phyloP scores from a whole-genome alignment of 140 eudicot genomes.

The Oenanthe javanica region DNA sequence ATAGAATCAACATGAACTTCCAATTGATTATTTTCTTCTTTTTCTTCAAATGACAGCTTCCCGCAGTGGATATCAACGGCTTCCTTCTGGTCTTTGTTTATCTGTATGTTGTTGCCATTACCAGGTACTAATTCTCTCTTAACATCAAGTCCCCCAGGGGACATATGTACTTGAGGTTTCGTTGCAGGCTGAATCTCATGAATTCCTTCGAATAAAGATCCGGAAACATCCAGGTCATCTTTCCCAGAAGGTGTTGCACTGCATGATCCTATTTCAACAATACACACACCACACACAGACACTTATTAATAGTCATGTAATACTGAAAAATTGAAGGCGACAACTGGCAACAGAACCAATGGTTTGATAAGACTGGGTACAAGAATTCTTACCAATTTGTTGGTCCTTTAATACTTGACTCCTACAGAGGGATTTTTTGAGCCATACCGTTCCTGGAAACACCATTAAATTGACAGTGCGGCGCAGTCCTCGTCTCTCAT shows the following conservation, averaged over 20 bases:
- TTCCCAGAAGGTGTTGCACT: conserved; percentile 12
- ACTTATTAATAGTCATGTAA: neutral
- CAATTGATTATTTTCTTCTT: neutral
- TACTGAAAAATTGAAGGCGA: neutral
- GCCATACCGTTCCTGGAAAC: conserved; percentile 84
- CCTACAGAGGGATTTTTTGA: conserved; percentile 49
- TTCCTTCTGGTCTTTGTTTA: conserved; percentile 9
- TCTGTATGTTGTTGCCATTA: neutral
- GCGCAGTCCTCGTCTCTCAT: conserved; percentile 49
- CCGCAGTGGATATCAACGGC: neutral
- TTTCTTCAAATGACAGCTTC: conserved; percentile 7
- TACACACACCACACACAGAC: too few species aligned
- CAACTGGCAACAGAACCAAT: neutral
- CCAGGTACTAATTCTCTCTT: neutral
- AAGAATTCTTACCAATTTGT: conserved; percentile 26
- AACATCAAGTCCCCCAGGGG: neutral
- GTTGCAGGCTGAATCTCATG: neutral
- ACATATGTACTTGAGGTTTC: neutral
- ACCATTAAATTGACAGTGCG: conserved; percentile 70
- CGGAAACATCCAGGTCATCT: conserved; percentile 4
- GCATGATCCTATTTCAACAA: neutral
- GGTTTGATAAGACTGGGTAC: neutral
- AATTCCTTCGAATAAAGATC: neutral
- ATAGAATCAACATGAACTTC: conserved; percentile 8
- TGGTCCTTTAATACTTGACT: conserved; percentile 24